These are phyloP conservation scores for Geoglossum glabrum DNA, from an alignment of 495 filamentous ascomycete species.

Conservation along the genomic window DNA sequence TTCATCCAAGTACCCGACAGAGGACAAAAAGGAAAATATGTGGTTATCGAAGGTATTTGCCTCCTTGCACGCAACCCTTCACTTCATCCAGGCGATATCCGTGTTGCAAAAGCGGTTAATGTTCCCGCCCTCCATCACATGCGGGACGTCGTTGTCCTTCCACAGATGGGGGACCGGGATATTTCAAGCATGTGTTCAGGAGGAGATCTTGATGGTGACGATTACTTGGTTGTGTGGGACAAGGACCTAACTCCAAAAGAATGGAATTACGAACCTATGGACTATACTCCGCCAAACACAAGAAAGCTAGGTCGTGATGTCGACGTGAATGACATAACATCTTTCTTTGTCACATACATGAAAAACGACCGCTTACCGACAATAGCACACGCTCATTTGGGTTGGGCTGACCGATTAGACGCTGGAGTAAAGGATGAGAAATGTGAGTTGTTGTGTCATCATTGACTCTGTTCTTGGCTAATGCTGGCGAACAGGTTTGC, in stretches of 20 bases:
- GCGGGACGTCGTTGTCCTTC: constrained; percentile 70
- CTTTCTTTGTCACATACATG: constrained; percentile 86
- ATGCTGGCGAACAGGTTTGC: constrained; percentile 22
- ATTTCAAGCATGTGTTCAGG: constrained; percentile 88
- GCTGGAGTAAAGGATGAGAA: constrained; percentile 45
- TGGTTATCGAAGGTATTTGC: constrained; percentile 58
- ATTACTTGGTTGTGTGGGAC: constrained; percentile 92
- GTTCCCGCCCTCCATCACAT: constrained; percentile 50
- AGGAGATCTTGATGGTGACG: constrained; percentile 90
- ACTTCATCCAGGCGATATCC: constrained; percentile 81
- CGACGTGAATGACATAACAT: constrained; percentile 44
- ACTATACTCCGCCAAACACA: constrained; percentile 33
- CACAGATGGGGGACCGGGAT: constrained; percentile 64
- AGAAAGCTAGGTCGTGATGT: constrained; percentile 35
- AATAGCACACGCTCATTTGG: constrained; percentile 74
- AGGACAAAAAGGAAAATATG: constrained; percentile 28
- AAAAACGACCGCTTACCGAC: constrained; percentile 64
- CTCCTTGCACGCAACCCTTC: constrained; percentile 83
- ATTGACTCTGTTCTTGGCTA: neutral
- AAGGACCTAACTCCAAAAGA: constrained; percentile 43
- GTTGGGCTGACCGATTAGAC: constrained; percentile 42
- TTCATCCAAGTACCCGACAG: constrained; percentile 58
- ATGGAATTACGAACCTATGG: constrained; percentile 58
- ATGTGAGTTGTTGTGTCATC: constrained; percentile 26
- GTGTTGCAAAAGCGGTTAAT: constrained; percentile 72